These are phyloP conservation scores for Yamadazyma laniorum DNA, from an alignment of 805 yeast genomes.

Conservation along the genomic window DNA sequence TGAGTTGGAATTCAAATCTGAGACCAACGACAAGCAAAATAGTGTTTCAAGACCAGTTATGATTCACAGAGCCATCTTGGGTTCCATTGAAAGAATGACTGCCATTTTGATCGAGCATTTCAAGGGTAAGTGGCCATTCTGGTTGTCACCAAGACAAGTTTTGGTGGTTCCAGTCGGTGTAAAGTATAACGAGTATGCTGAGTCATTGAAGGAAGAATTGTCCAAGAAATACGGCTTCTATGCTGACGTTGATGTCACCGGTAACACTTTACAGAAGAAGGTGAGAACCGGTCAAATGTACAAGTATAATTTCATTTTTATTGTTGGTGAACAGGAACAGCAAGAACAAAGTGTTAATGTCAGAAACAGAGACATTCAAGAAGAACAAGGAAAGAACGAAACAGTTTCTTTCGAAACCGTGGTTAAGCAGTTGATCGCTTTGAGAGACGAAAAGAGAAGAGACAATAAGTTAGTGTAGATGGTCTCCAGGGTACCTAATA, in stretches of 20 bases:
- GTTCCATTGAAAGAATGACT: conserved; percentile 98
- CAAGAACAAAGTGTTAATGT: conserved; percentile 78
- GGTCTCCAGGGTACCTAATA: neutral
- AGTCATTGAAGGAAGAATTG: conserved; percentile 66
- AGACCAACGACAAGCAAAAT: conserved; percentile 51
- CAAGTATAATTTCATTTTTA: conserved; percentile 92
- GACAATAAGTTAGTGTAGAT: conserved; percentile 50
- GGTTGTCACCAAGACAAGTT: conserved; percentile 99
- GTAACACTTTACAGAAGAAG: conserved; percentile 97
- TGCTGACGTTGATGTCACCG: conserved; percentile 90
- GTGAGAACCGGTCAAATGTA: conserved; percentile 93
- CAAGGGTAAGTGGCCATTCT: conserved; percentile 99
- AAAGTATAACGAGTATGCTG: conserved; percentile 87
- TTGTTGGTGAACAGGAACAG: conserved; percentile 96
- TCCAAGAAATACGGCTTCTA: conserved; percentile 71
- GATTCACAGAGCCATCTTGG: conserved; percentile 99
- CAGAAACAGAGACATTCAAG: conserved; percentile 93
- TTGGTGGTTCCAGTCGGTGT: conserved; percentile 96
- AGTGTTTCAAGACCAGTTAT: conserved; percentile 87
- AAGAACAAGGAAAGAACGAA: conserved; percentile 89
- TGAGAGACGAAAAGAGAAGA: conserved; percentile 71
- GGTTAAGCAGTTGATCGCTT: conserved; percentile 59
- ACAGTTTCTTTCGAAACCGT: conserved; percentile 73
- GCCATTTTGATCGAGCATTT: conserved; percentile 97
- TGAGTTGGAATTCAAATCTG: conserved; percentile 79